Percentiles rank a stretch among this genome's conserved stretches.
phyloP scores from a whole-genome alignment of 192 early-diverging fungal species.

The Dimargaris xerosporica region DNA sequence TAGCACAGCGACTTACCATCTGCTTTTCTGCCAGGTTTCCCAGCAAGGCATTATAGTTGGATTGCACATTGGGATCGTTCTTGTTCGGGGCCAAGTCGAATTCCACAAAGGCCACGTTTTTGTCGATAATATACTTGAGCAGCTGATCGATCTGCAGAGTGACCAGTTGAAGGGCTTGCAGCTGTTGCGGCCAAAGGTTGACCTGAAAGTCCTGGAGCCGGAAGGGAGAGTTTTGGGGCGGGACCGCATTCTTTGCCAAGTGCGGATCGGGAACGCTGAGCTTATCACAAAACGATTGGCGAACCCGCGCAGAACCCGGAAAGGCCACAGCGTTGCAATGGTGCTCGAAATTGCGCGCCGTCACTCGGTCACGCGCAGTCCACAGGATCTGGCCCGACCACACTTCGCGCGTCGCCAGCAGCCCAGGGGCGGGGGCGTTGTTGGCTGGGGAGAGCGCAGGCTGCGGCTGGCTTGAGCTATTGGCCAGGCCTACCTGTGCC shows the following conservation, averaged over 20 bases:
- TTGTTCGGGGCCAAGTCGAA: not conserved
- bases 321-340: not conserved
- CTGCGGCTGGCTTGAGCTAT: not conserved
- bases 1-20: not conserved
- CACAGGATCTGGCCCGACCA: constrained; percentile 6
- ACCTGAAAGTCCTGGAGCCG: not conserved
- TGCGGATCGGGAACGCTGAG: not conserved
- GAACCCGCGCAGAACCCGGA: not conserved
- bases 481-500: too few species aligned
- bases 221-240: not conserved
- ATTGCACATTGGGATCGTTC: not conserved
- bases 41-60: not conserved
- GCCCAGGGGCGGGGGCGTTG: not conserved
- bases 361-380: constrained; percentile 1
- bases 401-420: not conserved
- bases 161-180: not conserved
- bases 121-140: constrained; percentile 1
- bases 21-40: constrained; percentile 5
- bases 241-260: not conserved
- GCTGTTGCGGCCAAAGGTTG: not conserved
- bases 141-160: not conserved
- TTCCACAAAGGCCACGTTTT: constrained; percentile 2
- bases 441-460: not conserved
- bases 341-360: not conserved
- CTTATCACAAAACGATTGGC: not conserved